Conservation (phyloP, 2,329 filamentous ascomycete genomes). For the Huntiella omanensis region DNA sequence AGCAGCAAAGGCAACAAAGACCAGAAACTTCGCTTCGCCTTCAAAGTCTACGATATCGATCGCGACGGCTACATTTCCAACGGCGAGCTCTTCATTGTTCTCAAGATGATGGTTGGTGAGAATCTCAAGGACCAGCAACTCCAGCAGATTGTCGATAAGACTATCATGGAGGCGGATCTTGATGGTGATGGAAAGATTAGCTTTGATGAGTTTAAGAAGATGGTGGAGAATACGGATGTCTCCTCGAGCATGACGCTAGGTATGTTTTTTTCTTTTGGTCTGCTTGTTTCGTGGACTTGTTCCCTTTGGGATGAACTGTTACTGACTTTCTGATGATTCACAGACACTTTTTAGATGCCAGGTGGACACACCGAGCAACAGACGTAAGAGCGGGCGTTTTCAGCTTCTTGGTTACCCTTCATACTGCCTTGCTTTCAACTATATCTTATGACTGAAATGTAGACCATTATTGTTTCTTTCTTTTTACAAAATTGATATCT, state of each 20-base stretch:
- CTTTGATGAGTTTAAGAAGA: constrained; percentile 96
- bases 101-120: constrained; percentile 99
- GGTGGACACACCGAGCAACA: background rate
- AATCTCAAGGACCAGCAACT: constrained; percentile 98
- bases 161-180: constrained; percentile 96
- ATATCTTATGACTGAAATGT: too few relatives aligned
- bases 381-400: too few relatives aligned
- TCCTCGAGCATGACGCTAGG: constrained; percentile 59
- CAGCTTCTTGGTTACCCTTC: too few relatives aligned
- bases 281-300: background rate
- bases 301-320: background rate
- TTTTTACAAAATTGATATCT: too few relatives aligned
- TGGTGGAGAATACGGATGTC: constrained; percentile 87
- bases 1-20: constrained; percentile 97
- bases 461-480: too few relatives aligned
- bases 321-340: background rate
- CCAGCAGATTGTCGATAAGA: constrained; percentile 99
- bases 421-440: too few relatives aligned
- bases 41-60: constrained; percentile 99
- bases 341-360: constrained; percentile 7
- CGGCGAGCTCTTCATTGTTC: constrained; percentile 93
- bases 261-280: constrained; percentile 18
- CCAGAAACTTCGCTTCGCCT: constrained; percentile 92
- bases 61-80: constrained; percentile 97
- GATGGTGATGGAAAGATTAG: constrained; percentile 96